Evolutionary conservation across 2,329 filamentous ascomycete species (phyloP).

Genomic region (Claviceps sp.): DNA sequence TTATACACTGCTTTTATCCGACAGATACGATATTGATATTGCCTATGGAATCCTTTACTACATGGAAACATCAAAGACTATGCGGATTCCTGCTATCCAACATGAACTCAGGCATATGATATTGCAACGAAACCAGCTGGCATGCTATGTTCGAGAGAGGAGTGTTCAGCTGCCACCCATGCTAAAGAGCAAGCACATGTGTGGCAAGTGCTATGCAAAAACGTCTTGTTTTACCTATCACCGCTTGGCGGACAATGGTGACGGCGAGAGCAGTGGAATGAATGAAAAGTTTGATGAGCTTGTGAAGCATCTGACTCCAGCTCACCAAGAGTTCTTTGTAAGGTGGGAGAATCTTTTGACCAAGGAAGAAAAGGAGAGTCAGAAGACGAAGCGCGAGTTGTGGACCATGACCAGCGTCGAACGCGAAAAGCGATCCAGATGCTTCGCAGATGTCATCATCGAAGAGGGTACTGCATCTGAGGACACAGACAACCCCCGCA

Average conservation of each 20-base stretch:
- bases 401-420: constrained; percentile 93
- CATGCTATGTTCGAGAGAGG: constrained; percentile 70
- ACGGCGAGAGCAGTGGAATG: constrained; percentile 68
- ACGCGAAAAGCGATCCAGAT: constrained; percentile 76
- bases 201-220: constrained; percentile 81
- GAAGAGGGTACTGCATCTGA: constrained; percentile 62
- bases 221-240: constrained; percentile 88
- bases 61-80: constrained; percentile 76
- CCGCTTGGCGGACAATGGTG: constrained; percentile 73
- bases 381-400: constrained; percentile 75
- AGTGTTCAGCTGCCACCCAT: constrained; percentile 71
- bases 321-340: constrained; percentile 71
- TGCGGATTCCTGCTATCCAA: constrained; percentile 71
- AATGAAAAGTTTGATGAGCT: constrained; percentile 70
- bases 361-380: constrained; percentile 83
- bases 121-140: constrained; percentile 83
- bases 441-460: constrained; percentile 78
- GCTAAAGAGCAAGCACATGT: constrained; percentile 69
- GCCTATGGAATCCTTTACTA: constrained; percentile 89
- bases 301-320: constrained; percentile 60
- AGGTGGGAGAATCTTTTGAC: constrained; percentile 92
- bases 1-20: constrained; percentile 83
- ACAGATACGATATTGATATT: constrained; percentile 88
- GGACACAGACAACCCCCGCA: constrained; percentile 58
- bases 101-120: constrained; percentile 93